Evolutionary conservation across 441 rosid species (phyloP).

Genomic region (Macaranga tanarius): DNA sequence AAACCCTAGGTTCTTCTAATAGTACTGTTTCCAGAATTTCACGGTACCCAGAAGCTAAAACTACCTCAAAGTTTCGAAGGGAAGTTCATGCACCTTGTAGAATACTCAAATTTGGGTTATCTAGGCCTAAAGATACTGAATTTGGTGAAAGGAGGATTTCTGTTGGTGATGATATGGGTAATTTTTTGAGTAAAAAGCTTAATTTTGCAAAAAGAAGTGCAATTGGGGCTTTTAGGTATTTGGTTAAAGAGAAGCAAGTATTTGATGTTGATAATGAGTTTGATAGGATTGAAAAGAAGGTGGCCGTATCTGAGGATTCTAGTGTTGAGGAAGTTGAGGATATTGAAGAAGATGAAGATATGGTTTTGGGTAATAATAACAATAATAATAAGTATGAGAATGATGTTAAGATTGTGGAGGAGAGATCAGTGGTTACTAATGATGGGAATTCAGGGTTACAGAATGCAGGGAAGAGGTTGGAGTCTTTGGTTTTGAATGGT

Average conservation of each 20-base stretch:
- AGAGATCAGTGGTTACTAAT: conserved; percentile 39
- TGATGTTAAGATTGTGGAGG: conserved; percentile 43
- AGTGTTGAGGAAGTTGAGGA: conserved; percentile 50
- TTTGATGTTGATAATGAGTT: conserved; percentile 43
- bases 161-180: conserved; percentile 39
- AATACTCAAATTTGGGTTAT: conserved; percentile 45
- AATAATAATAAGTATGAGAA: conserved; percentile 18
- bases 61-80: conserved; percentile 42
- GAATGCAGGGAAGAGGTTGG: conserved; percentile 41
- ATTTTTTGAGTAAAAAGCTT: conserved; percentile 27
- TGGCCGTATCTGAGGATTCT: conserved; percentile 47
- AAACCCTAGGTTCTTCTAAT: conserved; percentile 34
- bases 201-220: conserved; percentile 42
- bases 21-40: conserved; percentile 48
- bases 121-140: conserved; percentile 23
- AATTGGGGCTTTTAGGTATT: conserved; percentile 42
- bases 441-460: conserved; percentile 44
- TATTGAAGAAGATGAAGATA: conserved; percentile 35
- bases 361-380: neutral
- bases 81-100: conserved; percentile 70
- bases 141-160: conserved; percentile 24
- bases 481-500: conserved; percentile 36
- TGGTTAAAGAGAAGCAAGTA: conserved; percentile 35
- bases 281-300: conserved; percentile 31
- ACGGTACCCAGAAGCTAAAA: conserved; percentile 54